A percentile compares a stretch with the other conserved stretches of the same genome.
These are phyloP conservation scores for Aquilaria sinensis DNA, from an alignment of 345 rosid genomes.

Conservation along the genomic window DNA sequence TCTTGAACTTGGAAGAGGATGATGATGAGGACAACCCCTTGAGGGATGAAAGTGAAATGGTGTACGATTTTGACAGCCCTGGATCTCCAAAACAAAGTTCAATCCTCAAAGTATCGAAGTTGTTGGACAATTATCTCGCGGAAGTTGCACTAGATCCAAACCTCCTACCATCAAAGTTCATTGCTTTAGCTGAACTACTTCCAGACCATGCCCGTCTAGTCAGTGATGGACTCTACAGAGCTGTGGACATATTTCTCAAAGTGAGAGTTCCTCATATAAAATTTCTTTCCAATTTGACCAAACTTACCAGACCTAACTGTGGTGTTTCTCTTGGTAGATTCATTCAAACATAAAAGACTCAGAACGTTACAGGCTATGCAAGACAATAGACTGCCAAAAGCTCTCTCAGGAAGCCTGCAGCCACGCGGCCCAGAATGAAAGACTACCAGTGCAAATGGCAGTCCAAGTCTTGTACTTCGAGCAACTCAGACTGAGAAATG, in stretches of 20 bases:
- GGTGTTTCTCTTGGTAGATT: slow-evolving; percentile 37
- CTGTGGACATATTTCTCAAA: slow-evolving; percentile 86
- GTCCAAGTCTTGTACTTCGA: slow-evolving; percentile 90
- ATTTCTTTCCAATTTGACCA: slow-evolving; percentile 2
- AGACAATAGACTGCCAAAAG: slow-evolving; percentile 90
- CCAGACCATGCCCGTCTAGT: slow-evolving; percentile 91
- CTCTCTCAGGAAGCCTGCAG: slow-evolving; percentile 99
- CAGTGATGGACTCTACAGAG: slow-evolving; percentile 93
- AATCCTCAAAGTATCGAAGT: slow-evolving; percentile 85
- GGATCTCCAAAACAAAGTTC: slow-evolving; percentile 96
- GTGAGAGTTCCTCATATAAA: slow-evolving; percentile 26
- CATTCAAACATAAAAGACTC: slow-evolving; percentile 89
- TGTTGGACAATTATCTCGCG: slow-evolving; percentile 80
- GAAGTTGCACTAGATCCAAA: slow-evolving; percentile 87
- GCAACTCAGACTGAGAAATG: slow-evolving; percentile 89
- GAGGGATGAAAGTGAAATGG: slow-evolving; percentile 77
- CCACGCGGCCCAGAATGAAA: slow-evolving; percentile 95
- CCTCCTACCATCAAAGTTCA: slow-evolving; percentile 68
- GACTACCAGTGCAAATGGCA: slow-evolving; percentile 94
- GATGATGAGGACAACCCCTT: slow-evolving; percentile 57
- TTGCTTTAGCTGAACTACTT: slow-evolving; percentile 73
- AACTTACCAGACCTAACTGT: not conserved
- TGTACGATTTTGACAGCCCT: slow-evolving; percentile 80
- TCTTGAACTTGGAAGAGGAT: slow-evolving; percentile 82
- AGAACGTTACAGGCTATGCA: slow-evolving; percentile 85